Conservation (phyloP, 2,329 filamentous ascomycete species). For the Aspergillus novofumigatus region DNA sequence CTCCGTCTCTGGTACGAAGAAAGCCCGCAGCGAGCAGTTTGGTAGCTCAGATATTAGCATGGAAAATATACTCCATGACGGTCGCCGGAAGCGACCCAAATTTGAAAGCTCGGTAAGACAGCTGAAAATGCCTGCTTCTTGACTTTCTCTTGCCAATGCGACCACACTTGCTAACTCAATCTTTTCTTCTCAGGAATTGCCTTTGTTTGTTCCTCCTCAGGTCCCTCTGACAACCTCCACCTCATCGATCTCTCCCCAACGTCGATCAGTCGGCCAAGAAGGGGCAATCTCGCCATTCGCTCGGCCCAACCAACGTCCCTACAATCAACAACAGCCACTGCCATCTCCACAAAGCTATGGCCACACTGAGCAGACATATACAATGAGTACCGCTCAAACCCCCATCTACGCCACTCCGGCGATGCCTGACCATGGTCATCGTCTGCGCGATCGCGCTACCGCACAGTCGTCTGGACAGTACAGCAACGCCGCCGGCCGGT, state of each 20-base stretch:
- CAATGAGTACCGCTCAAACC: constrained; percentile 27
- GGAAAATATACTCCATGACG: constrained; percentile 96
- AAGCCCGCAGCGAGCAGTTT: constrained; percentile 75
- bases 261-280: constrained; percentile 71
- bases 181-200: constrained; percentile 67
- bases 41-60: constrained; percentile 96
- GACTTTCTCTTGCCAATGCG: constrained; percentile 19
- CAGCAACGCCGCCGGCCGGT: constrained; percentile 36
- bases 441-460: constrained; percentile 61
- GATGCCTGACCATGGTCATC: constrained; percentile 55
- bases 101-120: constrained; percentile 89
- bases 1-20: constrained; percentile 67
- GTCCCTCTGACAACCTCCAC: constrained; percentile 94
- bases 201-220: constrained; percentile 88
- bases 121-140: constrained; percentile 7
- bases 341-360: constrained; percentile 80
- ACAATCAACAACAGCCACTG: constrained; percentile 70
- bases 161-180: constrained; percentile 5
- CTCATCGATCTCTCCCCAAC: constrained; percentile 89
- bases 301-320: constrained; percentile 72
- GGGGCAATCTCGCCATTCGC: constrained; percentile 66
- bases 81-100: constrained; percentile 89
- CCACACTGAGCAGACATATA: constrained; percentile 44
- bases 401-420: constrained; percentile 60
- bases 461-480: constrained; percentile 45